These are phyloP conservation scores for Lentinula guzmanii DNA, from an alignment of 768 basidiomycete species.

Conservation along the genomic window DNA sequence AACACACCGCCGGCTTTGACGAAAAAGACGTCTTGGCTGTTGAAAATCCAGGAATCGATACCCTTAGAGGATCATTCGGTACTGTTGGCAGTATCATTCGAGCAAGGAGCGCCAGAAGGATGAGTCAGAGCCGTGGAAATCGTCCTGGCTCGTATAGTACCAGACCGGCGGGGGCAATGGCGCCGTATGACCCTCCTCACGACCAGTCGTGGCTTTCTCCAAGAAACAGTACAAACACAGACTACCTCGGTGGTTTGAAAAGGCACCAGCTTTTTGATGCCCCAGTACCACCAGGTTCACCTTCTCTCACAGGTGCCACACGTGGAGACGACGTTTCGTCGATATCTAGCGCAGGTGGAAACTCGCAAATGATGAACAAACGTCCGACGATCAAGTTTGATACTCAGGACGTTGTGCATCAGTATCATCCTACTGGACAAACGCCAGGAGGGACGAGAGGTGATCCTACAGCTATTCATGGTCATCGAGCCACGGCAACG, in stretches of 20 bases:
- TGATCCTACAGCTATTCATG: slow-evolving; percentile 30
- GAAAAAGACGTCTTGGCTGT: slow-evolving; percentile 63
- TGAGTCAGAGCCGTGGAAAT: slow-evolving; percentile 34
- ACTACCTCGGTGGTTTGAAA: slow-evolving; percentile 47
- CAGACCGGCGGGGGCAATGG: slow-evolving; percentile 30
- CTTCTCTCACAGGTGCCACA: slow-evolving; percentile 14
- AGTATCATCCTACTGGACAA: slow-evolving; percentile 56
- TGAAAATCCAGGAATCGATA: slow-evolving; percentile 92
- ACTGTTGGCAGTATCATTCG: slow-evolving; percentile 88
- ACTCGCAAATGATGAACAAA: slow-evolving; percentile 29
- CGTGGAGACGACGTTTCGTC: slow-evolving; percentile 10
- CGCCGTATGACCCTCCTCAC: slow-evolving; percentile 23
- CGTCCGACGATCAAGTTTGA: slow-evolving; percentile 74
- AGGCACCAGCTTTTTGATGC: slow-evolving; percentile 88
- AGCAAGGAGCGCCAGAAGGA: slow-evolving; percentile 47
- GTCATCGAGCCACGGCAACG: slow-evolving; percentile 13
- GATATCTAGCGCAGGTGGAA: slow-evolving; percentile 12
- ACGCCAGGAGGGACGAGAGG: slow-evolving; percentile 32
- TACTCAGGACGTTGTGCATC: slow-evolving; percentile 66
- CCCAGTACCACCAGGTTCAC: slow-evolving; percentile 59
- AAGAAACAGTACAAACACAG: slow-evolving; percentile 17
- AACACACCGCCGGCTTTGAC: slow-evolving; percentile 59
- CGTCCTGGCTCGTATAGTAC: slow-evolving; percentile 23
- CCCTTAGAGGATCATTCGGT: slow-evolving; percentile 87
- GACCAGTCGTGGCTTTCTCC: slow-evolving; percentile 16